Conservation (phyloP, 768 basidiomycete genomes). For the Suillus americanus region DNA sequence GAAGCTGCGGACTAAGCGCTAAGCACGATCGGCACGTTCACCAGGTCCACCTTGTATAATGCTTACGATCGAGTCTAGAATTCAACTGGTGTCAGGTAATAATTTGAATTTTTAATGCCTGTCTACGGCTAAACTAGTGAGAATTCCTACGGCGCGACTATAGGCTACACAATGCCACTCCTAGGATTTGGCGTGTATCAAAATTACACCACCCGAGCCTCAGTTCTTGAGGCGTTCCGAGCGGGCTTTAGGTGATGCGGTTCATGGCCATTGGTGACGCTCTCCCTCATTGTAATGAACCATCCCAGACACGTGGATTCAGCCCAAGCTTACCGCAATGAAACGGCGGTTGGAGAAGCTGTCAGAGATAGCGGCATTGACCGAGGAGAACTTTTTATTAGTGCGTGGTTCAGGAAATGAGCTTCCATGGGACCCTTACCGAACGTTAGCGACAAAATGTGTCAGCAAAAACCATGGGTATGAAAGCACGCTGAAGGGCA, state of each 20-base stretch:
- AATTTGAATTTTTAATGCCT: slow-evolving; percentile 11
- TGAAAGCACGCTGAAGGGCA: slow-evolving; percentile 53
- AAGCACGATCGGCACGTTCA: not conserved
- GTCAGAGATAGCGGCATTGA: slow-evolving; percentile 54
- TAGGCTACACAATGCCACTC: slow-evolving; percentile 57
- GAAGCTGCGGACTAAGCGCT: not conserved
- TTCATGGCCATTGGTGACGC: not conserved
- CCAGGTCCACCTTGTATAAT: slow-evolving; percentile 12
- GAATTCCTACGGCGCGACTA: slow-evolving; percentile 12
- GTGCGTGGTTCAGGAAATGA: slow-evolving; percentile 36
- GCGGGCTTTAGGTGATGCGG: slow-evolving; percentile 58
- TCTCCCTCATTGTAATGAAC: not conserved
- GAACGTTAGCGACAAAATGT: slow-evolving; percentile 62
- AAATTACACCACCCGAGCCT: slow-evolving; percentile 55
- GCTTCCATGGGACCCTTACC: slow-evolving; percentile 5
- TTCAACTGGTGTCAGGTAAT: slow-evolving; percentile 37
- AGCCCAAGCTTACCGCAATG: slow-evolving; percentile 69
- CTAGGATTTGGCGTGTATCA: slow-evolving; percentile 74
- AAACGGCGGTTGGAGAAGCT: slow-evolving; percentile 60
- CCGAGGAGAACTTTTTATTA: slow-evolving; percentile 68
- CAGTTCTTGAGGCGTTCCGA: slow-evolving; percentile 61
- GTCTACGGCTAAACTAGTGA: slow-evolving; percentile 7
- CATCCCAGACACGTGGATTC: slow-evolving; percentile 67
- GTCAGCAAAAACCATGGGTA: slow-evolving; percentile 59
- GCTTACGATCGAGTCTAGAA: slow-evolving; percentile 30